These are phyloP conservation scores for Chaetomiaceae sp. DNA, from an alignment of 2,329 filamentous ascomycete genomes.

Conservation along the genomic window DNA sequence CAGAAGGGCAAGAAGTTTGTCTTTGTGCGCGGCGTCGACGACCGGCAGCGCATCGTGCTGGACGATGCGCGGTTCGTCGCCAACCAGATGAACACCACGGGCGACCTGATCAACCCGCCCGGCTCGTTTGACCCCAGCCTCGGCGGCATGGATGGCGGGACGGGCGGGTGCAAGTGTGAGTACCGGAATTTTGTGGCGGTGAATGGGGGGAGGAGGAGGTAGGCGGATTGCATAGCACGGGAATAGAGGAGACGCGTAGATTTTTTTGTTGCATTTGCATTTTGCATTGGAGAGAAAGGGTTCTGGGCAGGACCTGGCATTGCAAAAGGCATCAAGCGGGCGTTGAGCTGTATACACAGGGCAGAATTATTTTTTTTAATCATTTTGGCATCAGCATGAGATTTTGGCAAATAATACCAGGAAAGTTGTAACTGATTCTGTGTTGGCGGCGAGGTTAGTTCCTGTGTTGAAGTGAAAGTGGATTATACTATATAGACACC, in stretches of 20 bases:
- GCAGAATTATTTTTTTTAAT: too few species aligned
- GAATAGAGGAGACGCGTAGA: background rate
- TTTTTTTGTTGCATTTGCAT: background rate
- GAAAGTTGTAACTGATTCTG: too few species aligned
- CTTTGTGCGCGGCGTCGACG: conserved; percentile 50
- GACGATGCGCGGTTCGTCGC: conserved; percentile 42
- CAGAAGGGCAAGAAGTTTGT: conserved; percentile 48
- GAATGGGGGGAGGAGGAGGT: conserved; percentile 2
- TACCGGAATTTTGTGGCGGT: conserved; percentile 51
- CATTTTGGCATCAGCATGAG: too few species aligned
- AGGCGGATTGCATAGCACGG: background rate
- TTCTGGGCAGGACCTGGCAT: background rate
- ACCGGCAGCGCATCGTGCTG: conserved; percentile 42
- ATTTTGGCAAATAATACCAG: too few species aligned
- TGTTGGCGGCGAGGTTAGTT: too few species aligned
- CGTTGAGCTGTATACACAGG: conserved; percentile 3
- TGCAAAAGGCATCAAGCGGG: conserved; percentile 9
- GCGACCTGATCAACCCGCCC: conserved; percentile 50
- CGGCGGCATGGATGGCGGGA: conserved; percentile 61
- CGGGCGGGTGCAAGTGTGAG: conserved; percentile 57
- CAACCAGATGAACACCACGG: conserved; percentile 49
- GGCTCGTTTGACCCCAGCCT: conserved; percentile 41
- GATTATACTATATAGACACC: too few species aligned
- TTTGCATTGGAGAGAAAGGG: background rate
- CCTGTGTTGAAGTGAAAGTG: too few species aligned